Percentiles rank a stretch among this genome's conserved stretches.
Evolutionary conservation across 352 stramenopile species (phyloP).

Genomic region (Globisporangium abappressorium): DNA sequence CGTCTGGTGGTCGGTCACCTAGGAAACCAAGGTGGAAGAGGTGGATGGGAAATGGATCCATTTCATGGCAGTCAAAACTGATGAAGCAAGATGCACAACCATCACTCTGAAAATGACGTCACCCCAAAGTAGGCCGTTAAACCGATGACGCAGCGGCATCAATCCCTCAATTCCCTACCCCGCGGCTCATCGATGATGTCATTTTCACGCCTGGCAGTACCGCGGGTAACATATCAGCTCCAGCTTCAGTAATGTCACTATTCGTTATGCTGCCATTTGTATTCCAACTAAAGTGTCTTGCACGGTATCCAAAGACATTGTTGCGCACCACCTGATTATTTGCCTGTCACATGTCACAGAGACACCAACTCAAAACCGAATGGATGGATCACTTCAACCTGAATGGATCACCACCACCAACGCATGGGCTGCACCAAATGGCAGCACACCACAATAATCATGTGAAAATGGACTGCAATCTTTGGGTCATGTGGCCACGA

Average conservation of each 20-base stretch:
- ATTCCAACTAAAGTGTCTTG: background rate
- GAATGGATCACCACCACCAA: background rate
- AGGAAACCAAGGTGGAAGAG: background rate
- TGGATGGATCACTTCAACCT: background rate
- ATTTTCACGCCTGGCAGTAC: background rate
- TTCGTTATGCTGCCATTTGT: background rate
- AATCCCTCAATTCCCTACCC: slow-evolving; percentile 2
- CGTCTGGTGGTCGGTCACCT: background rate
- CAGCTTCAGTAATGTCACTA: background rate
- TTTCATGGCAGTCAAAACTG: background rate
- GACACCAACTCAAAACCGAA: background rate
- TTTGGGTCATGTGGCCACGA: background rate
- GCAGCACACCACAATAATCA: background rate
- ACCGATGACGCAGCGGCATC: slow-evolving; percentile 12
- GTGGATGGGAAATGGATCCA: slow-evolving; percentile 2
- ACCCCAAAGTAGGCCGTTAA: background rate
- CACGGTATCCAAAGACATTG: background rate
- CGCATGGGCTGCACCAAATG: background rate
- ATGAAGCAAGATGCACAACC: slow-evolving; percentile 2
- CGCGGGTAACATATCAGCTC: background rate
- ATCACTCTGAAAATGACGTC: slow-evolving; percentile 13
- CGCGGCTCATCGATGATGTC: slow-evolving; percentile 2
- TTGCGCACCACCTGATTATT: slow-evolving; percentile 9
- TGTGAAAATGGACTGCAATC: background rate
- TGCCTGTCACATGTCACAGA: slow-evolving; percentile 5